Conservation (phyloP, 1,284 basidiomycete species). For the Rhodotorula mucilaginosa region DNA sequence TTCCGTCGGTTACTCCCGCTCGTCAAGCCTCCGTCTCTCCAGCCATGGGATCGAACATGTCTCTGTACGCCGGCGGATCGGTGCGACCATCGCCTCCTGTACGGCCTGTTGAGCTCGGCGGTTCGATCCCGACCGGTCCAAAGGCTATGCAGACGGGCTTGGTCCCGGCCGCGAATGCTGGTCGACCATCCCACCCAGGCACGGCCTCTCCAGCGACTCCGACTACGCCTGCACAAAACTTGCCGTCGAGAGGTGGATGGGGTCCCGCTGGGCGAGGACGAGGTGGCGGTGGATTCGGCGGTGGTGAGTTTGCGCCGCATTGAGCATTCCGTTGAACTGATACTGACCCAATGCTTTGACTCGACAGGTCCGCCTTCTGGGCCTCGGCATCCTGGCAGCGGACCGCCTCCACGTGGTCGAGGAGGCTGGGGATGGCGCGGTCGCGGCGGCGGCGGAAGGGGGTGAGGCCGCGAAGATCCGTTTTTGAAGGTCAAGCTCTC, state of each 20-base stretch:
- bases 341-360: neutral
- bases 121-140: slow-evolving; percentile 23
- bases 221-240: neutral
- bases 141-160: slow-evolving; percentile 17
- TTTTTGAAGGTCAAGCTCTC: too few relatives aligned
- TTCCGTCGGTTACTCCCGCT: neutral
- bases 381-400: neutral
- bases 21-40: slow-evolving; percentile 7
- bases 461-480: too few relatives aligned
- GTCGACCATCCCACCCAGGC: neutral
- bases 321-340: neutral
- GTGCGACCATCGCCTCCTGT: slow-evolving; percentile 22
- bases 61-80: slow-evolving; percentile 10
- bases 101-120: slow-evolving; percentile 25
- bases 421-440: slow-evolving; percentile 8
- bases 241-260: neutral
- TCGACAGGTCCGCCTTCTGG: neutral
- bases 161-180: neutral
- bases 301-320: neutral
- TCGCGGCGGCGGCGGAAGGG: slow-evolving; percentile 1
- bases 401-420: neutral
- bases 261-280: slow-evolving; percentile 3
- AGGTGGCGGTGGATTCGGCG: neutral
- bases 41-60: neutral
- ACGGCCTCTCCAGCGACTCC: neutral